These are phyloP conservation scores for Chlorella vulgaris DNA, from an alignment of 139 green algal species.

Conservation along the genomic window DNA sequence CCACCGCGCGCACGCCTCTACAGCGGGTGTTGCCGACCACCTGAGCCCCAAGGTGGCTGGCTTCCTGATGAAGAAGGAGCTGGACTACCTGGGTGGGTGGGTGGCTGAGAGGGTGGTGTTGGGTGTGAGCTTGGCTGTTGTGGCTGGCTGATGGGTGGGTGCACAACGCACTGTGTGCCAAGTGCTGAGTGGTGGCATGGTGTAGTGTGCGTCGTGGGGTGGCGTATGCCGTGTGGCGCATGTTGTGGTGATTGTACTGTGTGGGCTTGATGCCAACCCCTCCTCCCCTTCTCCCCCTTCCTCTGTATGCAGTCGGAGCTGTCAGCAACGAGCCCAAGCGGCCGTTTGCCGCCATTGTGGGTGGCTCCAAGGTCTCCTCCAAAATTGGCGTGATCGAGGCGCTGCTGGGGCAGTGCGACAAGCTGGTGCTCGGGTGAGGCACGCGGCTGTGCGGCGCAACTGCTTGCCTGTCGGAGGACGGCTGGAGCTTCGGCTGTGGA, in stretches of 20 bases:
- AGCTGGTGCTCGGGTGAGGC: conserved; percentile 83
- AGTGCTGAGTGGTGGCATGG: no score
- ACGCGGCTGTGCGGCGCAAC: background rate
- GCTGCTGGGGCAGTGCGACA: conserved; percentile 92
- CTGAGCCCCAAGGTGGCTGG: conserved; percentile 55
- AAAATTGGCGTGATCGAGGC: conserved; percentile 99
- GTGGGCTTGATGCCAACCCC: background rate
- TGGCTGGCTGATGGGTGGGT: background rate
- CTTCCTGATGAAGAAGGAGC: conserved; percentile 93
- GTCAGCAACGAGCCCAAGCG: conserved; percentile 85
- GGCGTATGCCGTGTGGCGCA: no score
- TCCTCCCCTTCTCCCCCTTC: background rate
- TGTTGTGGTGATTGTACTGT: background rate
- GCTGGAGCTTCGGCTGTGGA: no score
- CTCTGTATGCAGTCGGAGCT: conserved; percentile 67
- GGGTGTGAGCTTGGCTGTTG: background rate
- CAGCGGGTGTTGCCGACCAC: conserved; percentile 91
- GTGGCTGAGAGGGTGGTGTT: background rate
- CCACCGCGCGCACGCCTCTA: conserved; percentile 97
- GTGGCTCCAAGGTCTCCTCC: conserved; percentile 96
- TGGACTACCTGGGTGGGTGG: conserved; percentile 81
- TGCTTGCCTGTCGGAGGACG: background rate
- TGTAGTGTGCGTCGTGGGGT: background rate
- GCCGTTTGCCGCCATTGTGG: conserved; percentile 97
- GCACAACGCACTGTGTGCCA: background rate